Conservation (phyloP, 257 asterid species). For the Apocynum venetum region DNA sequence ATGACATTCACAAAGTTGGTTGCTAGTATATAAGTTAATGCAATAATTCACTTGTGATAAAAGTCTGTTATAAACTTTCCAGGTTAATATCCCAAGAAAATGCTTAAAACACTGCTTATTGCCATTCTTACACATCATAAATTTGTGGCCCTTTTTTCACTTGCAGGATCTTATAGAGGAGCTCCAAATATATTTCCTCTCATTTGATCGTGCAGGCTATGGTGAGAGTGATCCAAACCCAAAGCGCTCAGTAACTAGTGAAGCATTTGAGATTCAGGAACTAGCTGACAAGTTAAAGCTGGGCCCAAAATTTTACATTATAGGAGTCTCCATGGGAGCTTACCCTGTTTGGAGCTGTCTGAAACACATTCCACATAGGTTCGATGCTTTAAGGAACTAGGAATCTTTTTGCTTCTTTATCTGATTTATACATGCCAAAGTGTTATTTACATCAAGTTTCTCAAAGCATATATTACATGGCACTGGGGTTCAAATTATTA, state of each 20-base stretch:
- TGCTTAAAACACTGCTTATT: background rate
- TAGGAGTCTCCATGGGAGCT: constrained; percentile 83
- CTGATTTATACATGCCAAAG: background rate
- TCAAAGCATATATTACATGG: no score
- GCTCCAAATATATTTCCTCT: constrained; percentile 46
- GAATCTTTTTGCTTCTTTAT: background rate
- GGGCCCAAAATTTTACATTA: constrained; percentile 58
- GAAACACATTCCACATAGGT: constrained; percentile 76
- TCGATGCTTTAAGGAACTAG: constrained; percentile 4
- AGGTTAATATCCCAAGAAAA: background rate
- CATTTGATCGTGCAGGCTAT: constrained; percentile 89
- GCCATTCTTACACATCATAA: background rate
- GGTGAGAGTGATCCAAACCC: constrained; percentile 94
- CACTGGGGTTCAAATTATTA: no score
- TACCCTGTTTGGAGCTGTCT: constrained; percentile 66
- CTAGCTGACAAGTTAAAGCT: constrained; percentile 69
- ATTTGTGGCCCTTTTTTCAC: background rate
- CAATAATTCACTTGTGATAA: background rate
- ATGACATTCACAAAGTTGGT: background rate
- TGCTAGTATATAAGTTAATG: background rate
- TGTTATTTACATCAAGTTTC: background rate
- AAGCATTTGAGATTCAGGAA: constrained; percentile 78
- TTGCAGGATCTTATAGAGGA: constrained; percentile 60
- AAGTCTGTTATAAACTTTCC: background rate
- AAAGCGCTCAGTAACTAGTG: constrained; percentile 60